phyloP scores from a whole-genome alignment of 164 flowering plant species.

The Sextonia rubra region DNA sequence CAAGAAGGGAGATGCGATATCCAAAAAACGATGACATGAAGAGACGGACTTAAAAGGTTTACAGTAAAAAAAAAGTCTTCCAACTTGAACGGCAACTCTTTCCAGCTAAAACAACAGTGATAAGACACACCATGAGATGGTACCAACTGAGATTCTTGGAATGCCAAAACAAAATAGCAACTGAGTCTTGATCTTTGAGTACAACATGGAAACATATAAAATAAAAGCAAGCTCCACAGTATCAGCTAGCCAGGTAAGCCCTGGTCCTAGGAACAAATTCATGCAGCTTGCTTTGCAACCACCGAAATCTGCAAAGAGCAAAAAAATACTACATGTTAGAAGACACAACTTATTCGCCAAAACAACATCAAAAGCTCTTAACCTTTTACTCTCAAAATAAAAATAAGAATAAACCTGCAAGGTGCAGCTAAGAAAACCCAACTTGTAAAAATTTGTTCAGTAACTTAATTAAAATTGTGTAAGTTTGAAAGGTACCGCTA shows the following conservation, averaged over 20 bases:
- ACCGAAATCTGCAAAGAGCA: background rate
- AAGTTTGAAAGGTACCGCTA: too few relatives aligned
- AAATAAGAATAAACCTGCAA: too few relatives aligned
- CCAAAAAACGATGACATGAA: too few relatives aligned
- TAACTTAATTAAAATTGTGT: too few relatives aligned
- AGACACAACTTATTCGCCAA: too few relatives aligned
- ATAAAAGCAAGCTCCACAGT: background rate
- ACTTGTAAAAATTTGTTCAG: too few relatives aligned
- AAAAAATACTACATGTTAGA: too few relatives aligned
- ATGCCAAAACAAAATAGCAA: background rate
- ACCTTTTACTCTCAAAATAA: too few relatives aligned
- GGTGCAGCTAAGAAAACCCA: too few relatives aligned
- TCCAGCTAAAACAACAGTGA: background rate
- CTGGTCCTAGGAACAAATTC: background rate
- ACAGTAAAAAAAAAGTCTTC: background rate
- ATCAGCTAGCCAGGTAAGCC: background rate
- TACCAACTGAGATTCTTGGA: background rate
- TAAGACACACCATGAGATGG: background rate
- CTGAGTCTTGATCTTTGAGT: background rate
- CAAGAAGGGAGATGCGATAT: too few relatives aligned
- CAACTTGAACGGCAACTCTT: background rate
- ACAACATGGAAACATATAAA: background rate
- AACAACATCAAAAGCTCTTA: too few relatives aligned
- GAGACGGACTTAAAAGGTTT: too few relatives aligned
- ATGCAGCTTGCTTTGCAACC: background rate